These are phyloP conservation scores for Irpex sp. DNA, from an alignment of 1,284 basidiomycete genomes.

Conservation along the genomic window DNA sequence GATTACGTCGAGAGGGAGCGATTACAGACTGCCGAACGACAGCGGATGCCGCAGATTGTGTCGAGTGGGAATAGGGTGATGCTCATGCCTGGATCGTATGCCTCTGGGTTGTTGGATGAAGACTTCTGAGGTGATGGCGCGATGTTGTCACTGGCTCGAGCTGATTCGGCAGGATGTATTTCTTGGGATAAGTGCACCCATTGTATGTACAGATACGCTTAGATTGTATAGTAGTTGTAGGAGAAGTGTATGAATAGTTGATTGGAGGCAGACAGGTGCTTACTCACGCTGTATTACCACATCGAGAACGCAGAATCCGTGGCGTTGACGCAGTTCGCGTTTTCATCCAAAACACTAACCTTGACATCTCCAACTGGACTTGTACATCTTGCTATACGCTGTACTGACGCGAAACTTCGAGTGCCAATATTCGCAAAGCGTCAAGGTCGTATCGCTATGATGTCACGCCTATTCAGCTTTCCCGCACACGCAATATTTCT, in stretches of 20 bases:
- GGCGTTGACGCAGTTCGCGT: not conserved
- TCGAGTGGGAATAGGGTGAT: not conserved
- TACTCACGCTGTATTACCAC: too few species aligned
- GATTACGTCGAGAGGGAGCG: constrained; percentile 65
- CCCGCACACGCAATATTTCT: not conserved
- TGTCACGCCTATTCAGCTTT: not conserved
- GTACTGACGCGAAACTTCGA: too few species aligned
- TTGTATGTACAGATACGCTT: too few species aligned
- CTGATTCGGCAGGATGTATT: too few species aligned
- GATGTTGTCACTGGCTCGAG: too few species aligned
- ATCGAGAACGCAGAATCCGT: not conserved
- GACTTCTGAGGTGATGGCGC: not conserved
- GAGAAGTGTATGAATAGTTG: not conserved
- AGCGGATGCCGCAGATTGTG: constrained; percentile 6
- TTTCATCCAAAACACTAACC: not conserved
- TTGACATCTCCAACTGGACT: not conserved
- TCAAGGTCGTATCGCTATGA: too few species aligned
- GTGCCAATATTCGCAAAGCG: too few species aligned
- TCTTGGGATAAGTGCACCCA: too few species aligned
- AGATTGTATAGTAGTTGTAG: not conserved
- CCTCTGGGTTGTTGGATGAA: constrained; percentile 3
- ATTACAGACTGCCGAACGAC: constrained; percentile 27
- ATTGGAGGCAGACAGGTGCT: too few species aligned
- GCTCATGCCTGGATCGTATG: constrained; percentile 11
- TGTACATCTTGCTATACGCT: too few species aligned